A percentile compares a stretch with the other conserved stretches of the same genome.
Conservation (phyloP, 345 rosid species). For the Cardamine occulta region DNA sequence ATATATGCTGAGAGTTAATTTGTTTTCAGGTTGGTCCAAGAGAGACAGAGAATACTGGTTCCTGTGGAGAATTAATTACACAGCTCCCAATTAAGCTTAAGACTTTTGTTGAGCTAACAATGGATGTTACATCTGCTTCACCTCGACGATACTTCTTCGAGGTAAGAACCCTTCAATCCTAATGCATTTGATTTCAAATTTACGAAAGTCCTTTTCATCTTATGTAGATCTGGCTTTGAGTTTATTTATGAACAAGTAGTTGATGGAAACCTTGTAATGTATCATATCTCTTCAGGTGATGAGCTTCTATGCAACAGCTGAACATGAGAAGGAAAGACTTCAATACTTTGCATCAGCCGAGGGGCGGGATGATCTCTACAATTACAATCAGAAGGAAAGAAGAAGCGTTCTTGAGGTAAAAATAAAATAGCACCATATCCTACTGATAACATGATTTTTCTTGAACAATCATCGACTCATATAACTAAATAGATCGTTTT, state of each 20-base stretch:
- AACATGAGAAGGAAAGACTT: slow-evolving; percentile 86
- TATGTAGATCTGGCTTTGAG: neutral
- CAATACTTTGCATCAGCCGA: slow-evolving; percentile 86
- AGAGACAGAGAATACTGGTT: slow-evolving; percentile 47
- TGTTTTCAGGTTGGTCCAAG: slow-evolving; percentile 60
- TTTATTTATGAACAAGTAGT: slow-evolving; percentile 21
- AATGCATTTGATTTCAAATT: slow-evolving; percentile 9
- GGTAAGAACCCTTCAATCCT: slow-evolving; percentile 60
- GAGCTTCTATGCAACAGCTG: slow-evolving; percentile 84
- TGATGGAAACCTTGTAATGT: slow-evolving; percentile 26
- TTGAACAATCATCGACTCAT: neutral
- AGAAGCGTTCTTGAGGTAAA: slow-evolving; percentile 89
- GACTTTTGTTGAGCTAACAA: slow-evolving; percentile 77
- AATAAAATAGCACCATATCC: slow-evolving; percentile 14
- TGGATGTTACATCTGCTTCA: slow-evolving; percentile 96
- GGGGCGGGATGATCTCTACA: slow-evolving; percentile 93
- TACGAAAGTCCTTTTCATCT: neutral
- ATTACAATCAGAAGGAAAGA: slow-evolving; percentile 91
- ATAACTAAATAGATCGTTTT: slow-evolving; percentile 2
- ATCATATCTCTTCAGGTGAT: slow-evolving; percentile 56
- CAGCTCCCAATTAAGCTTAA: slow-evolving; percentile 62
- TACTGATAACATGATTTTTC: slow-evolving; percentile 1
- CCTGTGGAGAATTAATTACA: slow-evolving; percentile 35
- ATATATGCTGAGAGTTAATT: slow-evolving; percentile 17
- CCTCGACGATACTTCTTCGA: slow-evolving; percentile 92